Base-by-base conservation (phyloP, 306 rosid genomes). In the Sicyos baderoa region DNA sequence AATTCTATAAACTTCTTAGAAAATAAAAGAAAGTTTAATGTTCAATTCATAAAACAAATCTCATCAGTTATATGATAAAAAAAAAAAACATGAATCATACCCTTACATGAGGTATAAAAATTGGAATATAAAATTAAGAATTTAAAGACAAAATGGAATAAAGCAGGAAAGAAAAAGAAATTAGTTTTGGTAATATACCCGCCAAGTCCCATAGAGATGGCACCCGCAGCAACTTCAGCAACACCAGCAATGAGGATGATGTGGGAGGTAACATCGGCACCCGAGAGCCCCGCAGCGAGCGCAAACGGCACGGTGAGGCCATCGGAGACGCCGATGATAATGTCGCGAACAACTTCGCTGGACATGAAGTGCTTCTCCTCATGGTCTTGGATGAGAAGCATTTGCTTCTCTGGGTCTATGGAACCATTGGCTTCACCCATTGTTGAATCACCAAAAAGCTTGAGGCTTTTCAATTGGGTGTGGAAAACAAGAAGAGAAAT, bases 201-300 rank as follows among this genome's bases (percentile, higher is more conserved):
- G 65, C 97, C 86, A 19, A 82, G 86, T 5, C 86, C 86, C 86
- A 82, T 82, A 17, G 86, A 82, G 76, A 82, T 79, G 32, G 86
- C 83, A 40, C 86, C 86, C 21, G 86, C 86, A 2, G 82, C 83
- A 67, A 82, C 86, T 64, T 82, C 86, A 35, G 86, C 86, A 55
- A 79, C 21, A 42, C 86, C 86, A 2, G 86, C 86, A 32, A 71
- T 55, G 79, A 82, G 86, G 42, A 82, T 77, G 62, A 82, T 82
- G 54, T 68, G 47, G 72, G 86, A 82, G 71, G 76, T 50, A 15
- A 79, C 84, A 1, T 82, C 74, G 9, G 86, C 86, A 9, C 86
- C 86, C 5, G 86, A 82, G 25, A 82, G 51, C 2, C 86, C 86
- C 0, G 86, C 86, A 0, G 86, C 83, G 1, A 82, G 78, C 53